Evolutionary conservation across 257 asterid species (phyloP).

Genomic region (Pogostemon cablin): DNA sequence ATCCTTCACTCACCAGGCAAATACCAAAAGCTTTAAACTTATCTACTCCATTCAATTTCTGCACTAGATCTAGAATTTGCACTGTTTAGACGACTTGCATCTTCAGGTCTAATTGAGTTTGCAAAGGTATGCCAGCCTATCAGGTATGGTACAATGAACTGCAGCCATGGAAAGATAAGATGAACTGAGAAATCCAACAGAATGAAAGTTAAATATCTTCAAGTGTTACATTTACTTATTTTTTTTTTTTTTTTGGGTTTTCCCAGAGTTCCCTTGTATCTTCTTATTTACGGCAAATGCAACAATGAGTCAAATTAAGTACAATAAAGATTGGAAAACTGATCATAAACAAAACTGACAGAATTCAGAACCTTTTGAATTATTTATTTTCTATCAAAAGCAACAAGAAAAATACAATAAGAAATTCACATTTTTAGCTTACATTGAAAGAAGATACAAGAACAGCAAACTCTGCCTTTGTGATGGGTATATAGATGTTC

Average conservation of each 20-base stretch:
- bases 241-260: not conserved
- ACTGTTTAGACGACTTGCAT: slow-evolving; percentile 49
- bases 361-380: slow-evolving; percentile 15
- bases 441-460: slow-evolving; percentile 79
- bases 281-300: not conserved
- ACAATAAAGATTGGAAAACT: not conserved
- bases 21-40: slow-evolving; percentile 30
- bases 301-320: too few relatives aligned
- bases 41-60: slow-evolving; percentile 86
- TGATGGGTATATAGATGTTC: slow-evolving; percentile 81
- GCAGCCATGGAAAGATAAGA: slow-evolving; percentile 38
- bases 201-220: not conserved
- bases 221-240: not conserved
- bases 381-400: slow-evolving; percentile 1
- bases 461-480: slow-evolving; percentile 87
- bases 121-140: slow-evolving; percentile 91
- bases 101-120: slow-evolving; percentile 72
- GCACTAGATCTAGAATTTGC: slow-evolving; percentile 61
- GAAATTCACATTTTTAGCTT: slow-evolving; percentile 40
- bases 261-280: not conserved
- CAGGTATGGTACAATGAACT: slow-evolving; percentile 84
- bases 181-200: slow-evolving; percentile 18
- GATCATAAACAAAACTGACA: not conserved
- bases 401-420: slow-evolving; percentile 3
- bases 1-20: slow-evolving; percentile 34